These are phyloP conservation scores for Wickerhamiella bombiphila DNA, from an alignment of 805 yeast genomes.

Conservation along the genomic window DNA sequence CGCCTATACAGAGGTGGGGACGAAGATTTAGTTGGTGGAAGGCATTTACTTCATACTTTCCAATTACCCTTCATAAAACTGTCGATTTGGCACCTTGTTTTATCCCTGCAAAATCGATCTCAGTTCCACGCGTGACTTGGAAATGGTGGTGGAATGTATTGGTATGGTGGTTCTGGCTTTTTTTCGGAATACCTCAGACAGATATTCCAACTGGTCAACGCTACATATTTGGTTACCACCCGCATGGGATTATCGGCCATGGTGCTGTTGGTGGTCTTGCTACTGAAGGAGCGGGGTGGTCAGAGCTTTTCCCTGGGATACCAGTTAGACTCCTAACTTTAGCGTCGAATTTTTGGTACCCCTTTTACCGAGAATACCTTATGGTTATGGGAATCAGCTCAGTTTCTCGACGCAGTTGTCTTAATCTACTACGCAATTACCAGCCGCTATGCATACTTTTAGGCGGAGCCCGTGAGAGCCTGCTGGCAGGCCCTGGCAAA, in stretches of 20 bases:
- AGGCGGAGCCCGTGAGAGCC: constrained; percentile 90
- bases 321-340: constrained; percentile 64
- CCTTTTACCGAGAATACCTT: constrained; percentile 80
- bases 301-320: constrained; percentile 68
- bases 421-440: constrained; percentile 44
- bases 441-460: constrained; percentile 78
- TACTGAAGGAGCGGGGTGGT: constrained; percentile 65
- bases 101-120: constrained; percentile 2
- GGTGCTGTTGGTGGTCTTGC: constrained; percentile 78
- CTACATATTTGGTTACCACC: constrained; percentile 86
- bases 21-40: constrained; percentile 49
- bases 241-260: constrained; percentile 90
- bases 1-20: constrained; percentile 42
- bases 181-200: constrained; percentile 17
- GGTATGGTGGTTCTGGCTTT: constrained; percentile 11
- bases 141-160: constrained; percentile 4
- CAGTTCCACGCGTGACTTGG: no score
- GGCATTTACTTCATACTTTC: constrained; percentile 66
- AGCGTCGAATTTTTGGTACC: constrained; percentile 67
- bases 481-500: constrained; percentile 33
- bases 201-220: constrained; percentile 23
- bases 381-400: constrained; percentile 70
- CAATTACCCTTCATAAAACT: constrained; percentile 56
- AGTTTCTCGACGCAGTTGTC: constrained; percentile 61
- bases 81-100: constrained; percentile 62